Conservation (phyloP, 257 asterid genomes). For the Nicotiana paniculata region DNA sequence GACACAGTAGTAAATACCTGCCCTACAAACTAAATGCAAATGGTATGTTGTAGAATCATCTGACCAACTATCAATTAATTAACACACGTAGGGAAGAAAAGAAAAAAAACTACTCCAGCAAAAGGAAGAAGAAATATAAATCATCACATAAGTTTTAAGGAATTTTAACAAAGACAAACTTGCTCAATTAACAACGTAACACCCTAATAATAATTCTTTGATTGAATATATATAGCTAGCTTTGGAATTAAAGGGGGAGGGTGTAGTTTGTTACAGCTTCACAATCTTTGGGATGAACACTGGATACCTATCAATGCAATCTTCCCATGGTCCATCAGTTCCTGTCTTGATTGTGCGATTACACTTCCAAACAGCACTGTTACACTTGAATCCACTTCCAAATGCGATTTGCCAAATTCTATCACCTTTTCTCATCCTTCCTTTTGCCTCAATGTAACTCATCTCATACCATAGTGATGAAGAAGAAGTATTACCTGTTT, state of each 20-base stretch:
- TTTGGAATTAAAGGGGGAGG: not conserved
- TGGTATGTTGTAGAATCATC: not conserved
- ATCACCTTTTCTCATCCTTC: conserved; percentile 72
- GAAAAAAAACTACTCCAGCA: not conserved
- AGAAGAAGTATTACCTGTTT: conserved; percentile 49
- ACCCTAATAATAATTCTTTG: not conserved
- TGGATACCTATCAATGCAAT: conserved; percentile 73
- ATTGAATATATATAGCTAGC: not conserved
- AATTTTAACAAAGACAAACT: not conserved
- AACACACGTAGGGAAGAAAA: too few species aligned
- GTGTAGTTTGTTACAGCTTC: conserved; percentile 36
- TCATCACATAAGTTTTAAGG: not conserved
- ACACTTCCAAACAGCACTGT: conserved; percentile 84
- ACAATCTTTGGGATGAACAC: conserved; percentile 74
- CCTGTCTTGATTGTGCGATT: conserved; percentile 54
- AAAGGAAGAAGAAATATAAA: not conserved
- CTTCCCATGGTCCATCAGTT: conserved; percentile 65
- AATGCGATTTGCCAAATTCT: conserved; percentile 86
- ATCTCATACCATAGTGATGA: conserved; percentile 82
- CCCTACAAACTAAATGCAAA: not conserved
- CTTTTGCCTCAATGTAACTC: conserved; percentile 64
- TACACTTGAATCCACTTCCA: conserved; percentile 82
- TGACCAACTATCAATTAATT: not conserved
- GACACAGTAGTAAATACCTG: not conserved
- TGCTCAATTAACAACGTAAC: not conserved